Base-by-base conservation (phyloP, 2,329 filamentous ascomycete genomes). In the Fusarium floridanum region DNA sequence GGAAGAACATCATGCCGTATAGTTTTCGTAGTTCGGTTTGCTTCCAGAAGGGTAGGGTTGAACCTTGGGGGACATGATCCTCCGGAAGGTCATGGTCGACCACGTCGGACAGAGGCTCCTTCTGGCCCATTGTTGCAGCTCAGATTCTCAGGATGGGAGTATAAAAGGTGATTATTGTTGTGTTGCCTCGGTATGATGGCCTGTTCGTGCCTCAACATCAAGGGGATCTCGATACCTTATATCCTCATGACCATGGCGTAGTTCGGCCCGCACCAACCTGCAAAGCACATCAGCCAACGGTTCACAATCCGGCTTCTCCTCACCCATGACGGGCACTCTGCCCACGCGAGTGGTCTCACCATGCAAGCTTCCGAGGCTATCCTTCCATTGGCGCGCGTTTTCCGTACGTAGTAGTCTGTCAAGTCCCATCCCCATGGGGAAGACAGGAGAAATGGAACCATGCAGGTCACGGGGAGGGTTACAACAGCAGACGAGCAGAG, bases 1-100 rank as follows among this genome's bases (percentile, higher is more conserved):
- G 67, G 20, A 78, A 78, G 0, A 70, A 22, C 76, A 78, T 78
- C 61, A 78, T 77, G 6, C 64, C 39, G 39, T 78, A 78, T 2
- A 78, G 22, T 56, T 78, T 78, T 4, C 76, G 59, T 5, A 78
- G 55, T 14, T 78, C 73, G 0, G 73, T 70, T 39, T 78, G 76
- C 57, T 77, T 75, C 76, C 76, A 78, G 56, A 77, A 76, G 1
- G 76, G 73, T 1, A 78, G 22, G 0, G 66, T 20, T 29, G 73
- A 75, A 17, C 76, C 69, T 8, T 70, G 55, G 2, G 76, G 76
- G 16, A 27, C 53, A 20, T 70, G 60, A 5, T 36, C 66, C 29
- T 61, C 59, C 5, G 48, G 6, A 14, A 68, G 45, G 24, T 73
- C 73, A 22, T 75, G 55, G 3, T 70, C 61, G 10, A 56, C 32